Conservation (phyloP, 106 monocot genomes). For the Chionographis japonica region DNA sequence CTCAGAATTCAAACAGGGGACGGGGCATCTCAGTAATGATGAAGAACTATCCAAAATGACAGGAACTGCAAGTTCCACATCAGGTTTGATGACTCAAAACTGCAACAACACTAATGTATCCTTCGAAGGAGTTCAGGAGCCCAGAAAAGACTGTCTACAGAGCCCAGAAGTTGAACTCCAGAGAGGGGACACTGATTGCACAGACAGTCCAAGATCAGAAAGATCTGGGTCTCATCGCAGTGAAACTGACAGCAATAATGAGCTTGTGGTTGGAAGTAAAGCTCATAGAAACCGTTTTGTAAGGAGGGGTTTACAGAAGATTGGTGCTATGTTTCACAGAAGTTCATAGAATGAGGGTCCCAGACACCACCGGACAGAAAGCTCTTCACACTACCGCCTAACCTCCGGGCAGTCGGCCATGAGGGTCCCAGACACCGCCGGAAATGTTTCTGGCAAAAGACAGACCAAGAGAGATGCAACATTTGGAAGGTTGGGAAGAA, state of each 20-base stretch:
- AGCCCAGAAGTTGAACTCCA: slow-evolving; percentile 11
- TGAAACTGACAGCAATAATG: slow-evolving; percentile 6
- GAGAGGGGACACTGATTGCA: slow-evolving; percentile 1
- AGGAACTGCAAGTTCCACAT: neutral
- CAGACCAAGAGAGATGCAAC: neutral
- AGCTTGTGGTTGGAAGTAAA: slow-evolving; percentile 17
- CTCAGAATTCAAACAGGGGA: slow-evolving; percentile 5
- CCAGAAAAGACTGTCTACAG: slow-evolving; percentile 29
- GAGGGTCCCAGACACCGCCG: neutral
- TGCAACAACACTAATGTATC: slow-evolving; percentile 1
- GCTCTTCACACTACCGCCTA: slow-evolving; percentile 22
- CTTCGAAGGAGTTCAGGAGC: slow-evolving; percentile 28
- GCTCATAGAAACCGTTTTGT: slow-evolving; percentile 7
- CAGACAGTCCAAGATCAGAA: slow-evolving; percentile 16
- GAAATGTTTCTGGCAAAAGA: neutral
- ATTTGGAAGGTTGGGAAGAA: slow-evolving; percentile 7
- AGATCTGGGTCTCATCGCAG: neutral
- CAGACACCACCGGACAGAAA: neutral
- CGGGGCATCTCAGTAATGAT: slow-evolving; percentile 4
- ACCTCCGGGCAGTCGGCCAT: slow-evolving; percentile 19
- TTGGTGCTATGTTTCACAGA: slow-evolving; percentile 32
- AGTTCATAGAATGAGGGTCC: slow-evolving; percentile 20
- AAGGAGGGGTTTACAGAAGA: slow-evolving; percentile 26
- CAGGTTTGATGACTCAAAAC: neutral
- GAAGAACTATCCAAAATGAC: neutral